These are phyloP conservation scores for Pyropia yezoensis DNA, from an alignment of 23 red algal species.

Conservation along the genomic window DNA sequence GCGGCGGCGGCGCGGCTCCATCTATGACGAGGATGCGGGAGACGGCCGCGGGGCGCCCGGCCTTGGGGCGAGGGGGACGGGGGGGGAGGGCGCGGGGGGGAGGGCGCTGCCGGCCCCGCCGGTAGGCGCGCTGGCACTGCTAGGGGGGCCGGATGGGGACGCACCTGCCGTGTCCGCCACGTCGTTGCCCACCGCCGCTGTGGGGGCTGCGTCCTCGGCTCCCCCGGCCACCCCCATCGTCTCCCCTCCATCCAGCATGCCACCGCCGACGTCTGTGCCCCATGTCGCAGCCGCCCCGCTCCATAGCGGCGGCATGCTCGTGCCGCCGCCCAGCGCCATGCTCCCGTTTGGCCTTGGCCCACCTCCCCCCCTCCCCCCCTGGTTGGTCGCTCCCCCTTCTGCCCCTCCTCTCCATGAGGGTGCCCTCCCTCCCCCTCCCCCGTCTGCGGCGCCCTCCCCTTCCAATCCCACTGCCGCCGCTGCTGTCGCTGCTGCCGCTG, in stretches of 20 bases:
- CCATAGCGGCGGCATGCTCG: slow-evolving; percentile 17
- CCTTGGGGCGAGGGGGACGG: neutral
- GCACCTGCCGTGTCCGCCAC: neutral
- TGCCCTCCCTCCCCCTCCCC: neutral
- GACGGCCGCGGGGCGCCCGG: slow-evolving; percentile 3
- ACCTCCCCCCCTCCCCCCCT: slow-evolving; percentile 6
- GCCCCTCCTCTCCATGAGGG: neutral
- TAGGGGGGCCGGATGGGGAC: neutral
- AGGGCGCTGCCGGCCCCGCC: neutral
- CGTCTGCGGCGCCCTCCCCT: neutral
- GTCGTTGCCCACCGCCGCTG: too few species aligned
- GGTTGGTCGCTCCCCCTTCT: neutral
- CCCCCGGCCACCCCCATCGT: neutral
- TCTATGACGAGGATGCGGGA: slow-evolving; percentile 41
- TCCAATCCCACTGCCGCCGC: slow-evolving; percentile 4
- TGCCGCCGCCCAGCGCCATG: slow-evolving; percentile 9
- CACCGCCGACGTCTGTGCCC: neutral
- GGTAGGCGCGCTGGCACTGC: neutral
- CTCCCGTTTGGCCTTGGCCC: slow-evolving; percentile 15
- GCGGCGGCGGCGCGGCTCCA: slow-evolving; percentile 46
- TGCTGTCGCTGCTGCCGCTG: slow-evolving; percentile 1
- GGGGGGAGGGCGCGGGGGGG: neutral
- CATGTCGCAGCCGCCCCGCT: slow-evolving; percentile 1
- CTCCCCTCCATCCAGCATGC: neutral
- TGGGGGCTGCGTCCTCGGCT: slow-evolving; percentile 1